Percentiles rank a stretch among this genome's conserved stretches.
These are phyloP conservation scores for Hypoxylon sp. DNA, from an alignment of 2,329 filamentous ascomycete species.

Conservation along the genomic window DNA sequence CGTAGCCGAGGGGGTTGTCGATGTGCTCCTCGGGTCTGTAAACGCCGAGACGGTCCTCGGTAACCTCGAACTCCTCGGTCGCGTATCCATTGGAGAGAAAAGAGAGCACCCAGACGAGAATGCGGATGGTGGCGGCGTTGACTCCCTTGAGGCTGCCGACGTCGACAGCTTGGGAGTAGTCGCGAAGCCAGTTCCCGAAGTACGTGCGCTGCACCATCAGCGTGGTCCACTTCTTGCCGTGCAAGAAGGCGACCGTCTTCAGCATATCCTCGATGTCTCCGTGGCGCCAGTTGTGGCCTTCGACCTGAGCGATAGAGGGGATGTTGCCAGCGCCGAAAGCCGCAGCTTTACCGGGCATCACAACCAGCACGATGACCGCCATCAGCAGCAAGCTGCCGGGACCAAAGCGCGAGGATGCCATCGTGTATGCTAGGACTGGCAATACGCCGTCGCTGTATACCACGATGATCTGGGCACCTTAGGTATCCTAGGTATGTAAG, in stretches of 20 bases:
- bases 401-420: slow-evolving; percentile 58
- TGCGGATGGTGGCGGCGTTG: slow-evolving; percentile 78
- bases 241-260: slow-evolving; percentile 77
- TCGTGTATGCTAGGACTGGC: slow-evolving; percentile 40
- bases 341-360: slow-evolving; percentile 63
- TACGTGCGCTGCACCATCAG: slow-evolving; percentile 81
- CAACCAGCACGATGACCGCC: slow-evolving; percentile 60
- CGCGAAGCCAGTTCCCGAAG: slow-evolving; percentile 87
- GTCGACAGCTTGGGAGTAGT: slow-evolving; percentile 86
- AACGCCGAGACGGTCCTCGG: slow-evolving; percentile 78
- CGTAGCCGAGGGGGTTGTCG: slow-evolving; percentile 84
- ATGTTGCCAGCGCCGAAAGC: slow-evolving; percentile 78
- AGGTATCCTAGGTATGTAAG: too few species aligned
- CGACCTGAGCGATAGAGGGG: slow-evolving; percentile 68
- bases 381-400: slow-evolving; percentile 62
- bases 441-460: background rate
- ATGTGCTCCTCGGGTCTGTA: slow-evolving; percentile 80
- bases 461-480: too few species aligned
- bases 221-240: slow-evolving; percentile 85
- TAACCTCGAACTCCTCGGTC: slow-evolving; percentile 87
- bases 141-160: slow-evolving; percentile 81
- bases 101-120: slow-evolving; percentile 82
- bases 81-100: slow-evolving; percentile 86
- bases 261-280: slow-evolving; percentile 85
- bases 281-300: slow-evolving; percentile 75